A percentile compares a stretch with the other conserved stretches of the same genome.
These are phyloP conservation scores for Fremontodendron californicum DNA, from an alignment of 345 rosid species.

Conservation along the genomic window DNA sequence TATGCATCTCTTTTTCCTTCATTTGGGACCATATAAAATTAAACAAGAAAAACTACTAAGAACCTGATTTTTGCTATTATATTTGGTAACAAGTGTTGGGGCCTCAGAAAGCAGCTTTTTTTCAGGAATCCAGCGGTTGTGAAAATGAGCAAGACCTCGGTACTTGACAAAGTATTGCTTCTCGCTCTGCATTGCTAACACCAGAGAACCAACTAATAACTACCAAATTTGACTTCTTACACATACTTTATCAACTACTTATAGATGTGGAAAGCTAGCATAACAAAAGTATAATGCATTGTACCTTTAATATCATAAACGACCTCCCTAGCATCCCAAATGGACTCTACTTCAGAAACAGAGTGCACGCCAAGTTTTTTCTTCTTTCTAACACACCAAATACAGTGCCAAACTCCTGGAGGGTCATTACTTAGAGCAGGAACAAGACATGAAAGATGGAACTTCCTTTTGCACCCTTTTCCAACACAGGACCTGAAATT, in stretches of 20 bases:
- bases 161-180: constrained; percentile 48
- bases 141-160: constrained; percentile 59
- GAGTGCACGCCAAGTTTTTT: constrained; percentile 37
- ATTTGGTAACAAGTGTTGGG: constrained; percentile 37
- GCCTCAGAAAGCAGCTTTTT: constrained; percentile 34
- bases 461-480: constrained; percentile 43
- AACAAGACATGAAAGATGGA: constrained; percentile 45
- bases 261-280: not conserved
- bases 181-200: constrained; percentile 16
- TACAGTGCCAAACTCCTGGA: constrained; percentile 51
- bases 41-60: not conserved
- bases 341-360: constrained; percentile 49
- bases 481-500: constrained; percentile 51
- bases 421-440: constrained; percentile 38
- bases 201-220: constrained; percentile 20
- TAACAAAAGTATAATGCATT: not conserved
- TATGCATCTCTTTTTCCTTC: not conserved
- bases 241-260: not conserved
- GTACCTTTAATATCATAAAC: constrained; percentile 36
- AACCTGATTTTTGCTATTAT: constrained; percentile 42
- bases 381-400: constrained; percentile 41
- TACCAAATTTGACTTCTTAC: not conserved
- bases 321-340: constrained; percentile 45
- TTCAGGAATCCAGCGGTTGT: constrained; percentile 53
- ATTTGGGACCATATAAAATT: not conserved